Conservation (phyloP, 805 yeast genomes). For the Yamadazyma scolyti region DNA sequence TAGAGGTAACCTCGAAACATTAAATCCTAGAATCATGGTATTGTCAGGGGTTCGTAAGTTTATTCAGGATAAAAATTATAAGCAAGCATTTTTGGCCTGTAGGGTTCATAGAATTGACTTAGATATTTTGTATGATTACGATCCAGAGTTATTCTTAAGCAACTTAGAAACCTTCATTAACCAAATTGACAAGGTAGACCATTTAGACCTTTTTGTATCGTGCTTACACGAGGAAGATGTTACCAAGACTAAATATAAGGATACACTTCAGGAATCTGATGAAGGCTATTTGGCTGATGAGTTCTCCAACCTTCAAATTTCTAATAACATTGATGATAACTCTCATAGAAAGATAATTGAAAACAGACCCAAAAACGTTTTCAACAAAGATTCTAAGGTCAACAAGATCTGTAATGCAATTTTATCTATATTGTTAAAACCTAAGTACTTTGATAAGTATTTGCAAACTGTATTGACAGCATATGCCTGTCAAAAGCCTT, state of each 20-base stretch:
- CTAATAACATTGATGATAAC: slow-evolving; percentile 5
- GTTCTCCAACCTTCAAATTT: slow-evolving; percentile 14
- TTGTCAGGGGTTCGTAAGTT: slow-evolving; percentile 73
- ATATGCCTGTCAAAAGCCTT: slow-evolving; percentile 87
- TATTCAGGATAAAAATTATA: slow-evolving; percentile 56
- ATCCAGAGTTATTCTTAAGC: slow-evolving; percentile 61
- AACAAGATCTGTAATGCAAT: slow-evolving; percentile 75
- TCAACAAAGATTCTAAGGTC: slow-evolving; percentile 51
- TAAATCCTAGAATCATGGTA: slow-evolving; percentile 90
- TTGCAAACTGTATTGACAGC: slow-evolving; percentile 84
- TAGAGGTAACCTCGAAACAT: slow-evolving; percentile 93
- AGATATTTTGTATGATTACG: slow-evolving; percentile 86
- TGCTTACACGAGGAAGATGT: slow-evolving; percentile 86
- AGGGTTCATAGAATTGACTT: slow-evolving; percentile 88
- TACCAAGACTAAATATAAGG: slow-evolving; percentile 73
- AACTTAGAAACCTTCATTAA: slow-evolving; percentile 66
- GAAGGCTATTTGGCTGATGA: slow-evolving; percentile 6
- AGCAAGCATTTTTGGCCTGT: slow-evolving; percentile 77
- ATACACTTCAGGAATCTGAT: slow-evolving; percentile 45
- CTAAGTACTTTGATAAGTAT: slow-evolving; percentile 53
- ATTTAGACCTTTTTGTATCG: slow-evolving; percentile 82
- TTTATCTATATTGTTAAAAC: slow-evolving; percentile 49
- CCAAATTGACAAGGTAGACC: slow-evolving; percentile 68
- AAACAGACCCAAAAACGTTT: slow-evolving; percentile 36
- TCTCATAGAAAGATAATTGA: slow-evolving; percentile 29